Percentiles rank a stretch among this genome's conserved stretches.
These are phyloP conservation scores for Pleurotus tuoliensis DNA, from an alignment of 768 basidiomycete genomes.

Conservation along the genomic window DNA sequence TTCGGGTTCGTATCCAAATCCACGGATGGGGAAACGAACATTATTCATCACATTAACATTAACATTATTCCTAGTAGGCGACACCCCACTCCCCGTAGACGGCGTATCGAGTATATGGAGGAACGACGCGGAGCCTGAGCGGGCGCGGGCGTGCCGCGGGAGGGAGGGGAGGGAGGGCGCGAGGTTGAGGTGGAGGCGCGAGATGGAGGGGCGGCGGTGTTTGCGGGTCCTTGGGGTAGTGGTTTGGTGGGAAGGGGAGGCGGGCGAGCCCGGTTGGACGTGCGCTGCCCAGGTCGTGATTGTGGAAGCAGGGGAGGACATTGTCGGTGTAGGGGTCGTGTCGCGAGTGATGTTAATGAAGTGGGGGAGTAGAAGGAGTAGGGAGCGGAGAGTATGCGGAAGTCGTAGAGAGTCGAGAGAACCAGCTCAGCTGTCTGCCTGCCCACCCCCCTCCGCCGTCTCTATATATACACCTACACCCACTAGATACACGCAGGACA, in stretches of 20 bases:
- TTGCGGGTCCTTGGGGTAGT: neutral
- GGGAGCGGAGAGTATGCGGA: neutral
- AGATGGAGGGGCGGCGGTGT: conserved; percentile 27
- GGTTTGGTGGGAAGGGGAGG: conserved; percentile 38
- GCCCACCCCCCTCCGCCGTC: too few species aligned
- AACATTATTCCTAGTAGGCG: neutral
- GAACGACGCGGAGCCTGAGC: conserved; percentile 41
- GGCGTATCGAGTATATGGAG: conserved; percentile 42
- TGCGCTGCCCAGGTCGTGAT: conserved; percentile 57
- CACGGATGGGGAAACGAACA: neutral
- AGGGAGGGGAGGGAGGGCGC: neutral
- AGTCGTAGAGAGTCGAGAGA: neutral
- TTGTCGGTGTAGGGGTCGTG: neutral
- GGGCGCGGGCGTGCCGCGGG: conserved; percentile 27
- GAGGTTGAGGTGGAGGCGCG: conserved; percentile 5
- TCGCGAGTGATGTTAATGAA: neutral
- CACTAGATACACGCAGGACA: too few species aligned
- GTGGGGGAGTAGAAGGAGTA: too few species aligned
- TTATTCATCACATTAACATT: neutral
- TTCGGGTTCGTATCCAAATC: too few species aligned
- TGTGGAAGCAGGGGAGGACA: conserved; percentile 16
- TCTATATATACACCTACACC: too few species aligned
- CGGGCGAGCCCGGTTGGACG: conserved; percentile 70
- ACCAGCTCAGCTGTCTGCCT: conserved; percentile 6
- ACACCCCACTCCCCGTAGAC: conserved; percentile 17